Evolutionary conservation across 2,329 filamentous ascomycete species (phyloP).

Genomic region (Aspergillus uvarum): DNA sequence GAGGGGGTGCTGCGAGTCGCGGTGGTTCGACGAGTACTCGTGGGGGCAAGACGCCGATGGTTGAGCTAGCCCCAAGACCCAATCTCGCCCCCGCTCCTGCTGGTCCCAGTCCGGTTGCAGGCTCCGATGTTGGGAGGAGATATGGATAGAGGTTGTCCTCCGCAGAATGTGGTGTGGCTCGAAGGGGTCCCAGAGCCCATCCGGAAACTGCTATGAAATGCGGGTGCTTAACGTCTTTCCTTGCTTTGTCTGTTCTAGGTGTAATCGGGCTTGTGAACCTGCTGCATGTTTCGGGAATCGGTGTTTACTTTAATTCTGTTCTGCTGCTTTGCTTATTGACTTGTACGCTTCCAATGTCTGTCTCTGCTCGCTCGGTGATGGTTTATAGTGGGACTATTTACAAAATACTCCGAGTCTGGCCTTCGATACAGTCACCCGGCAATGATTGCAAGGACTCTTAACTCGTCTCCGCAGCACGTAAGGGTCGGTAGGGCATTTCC

Average conservation of each 20-base stretch:
- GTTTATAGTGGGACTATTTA: not conserved
- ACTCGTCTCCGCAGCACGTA: not conserved
- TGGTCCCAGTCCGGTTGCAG: slow-evolving; percentile 24
- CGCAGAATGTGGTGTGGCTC: too few relatives aligned
- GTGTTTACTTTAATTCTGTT: not conserved
- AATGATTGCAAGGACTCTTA: not conserved
- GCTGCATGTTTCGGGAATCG: not conserved
- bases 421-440: not conserved
- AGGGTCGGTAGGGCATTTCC: not conserved
- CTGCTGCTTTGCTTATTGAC: slow-evolving; percentile 4
- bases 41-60: slow-evolving; percentile 31
- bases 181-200: too few relatives aligned
- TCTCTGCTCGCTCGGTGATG: not conserved
- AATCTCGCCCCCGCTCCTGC: slow-evolving; percentile 24
- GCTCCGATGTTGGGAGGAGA: slow-evolving; percentile 31
- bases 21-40: slow-evolving; percentile 28
- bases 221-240: not conserved
- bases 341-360: not conserved
- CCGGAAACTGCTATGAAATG: too few relatives aligned
- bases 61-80: slow-evolving; percentile 31
- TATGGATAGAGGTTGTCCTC: slow-evolving; percentile 10
- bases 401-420: not conserved
- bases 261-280: not conserved
- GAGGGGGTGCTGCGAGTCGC: slow-evolving; percentile 28
- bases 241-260: not conserved